These are phyloP conservation scores for Brassica carinata DNA, from an alignment of 345 rosid genomes.

Conservation along the genomic window DNA sequence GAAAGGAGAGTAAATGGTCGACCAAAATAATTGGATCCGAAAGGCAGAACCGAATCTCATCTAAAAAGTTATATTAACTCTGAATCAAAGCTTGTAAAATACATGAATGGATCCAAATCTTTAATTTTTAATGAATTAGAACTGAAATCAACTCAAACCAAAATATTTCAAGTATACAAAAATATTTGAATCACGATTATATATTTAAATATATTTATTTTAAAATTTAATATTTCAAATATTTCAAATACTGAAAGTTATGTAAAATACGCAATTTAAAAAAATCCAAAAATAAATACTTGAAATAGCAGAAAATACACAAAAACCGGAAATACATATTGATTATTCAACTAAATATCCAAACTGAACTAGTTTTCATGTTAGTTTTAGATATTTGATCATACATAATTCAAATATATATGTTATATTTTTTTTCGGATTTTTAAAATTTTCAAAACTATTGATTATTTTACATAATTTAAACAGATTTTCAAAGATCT, in stretches of 20 bases:
- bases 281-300: too few species aligned
- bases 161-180: neutral
- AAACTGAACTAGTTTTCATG: too few species aligned
- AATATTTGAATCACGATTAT: neutral
- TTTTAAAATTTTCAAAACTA: too few species aligned
- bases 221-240: too few species aligned
- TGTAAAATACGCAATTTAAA: too few species aligned
- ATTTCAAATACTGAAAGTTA: too few species aligned
- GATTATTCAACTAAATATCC: neutral
- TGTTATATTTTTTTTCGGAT: too few species aligned
- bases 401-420: too few species aligned
- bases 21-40: neutral
- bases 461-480: too few species aligned
- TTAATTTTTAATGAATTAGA: neutral
- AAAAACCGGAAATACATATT: neutral
- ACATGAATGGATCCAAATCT: neutral
- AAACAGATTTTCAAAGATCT: too few species aligned
- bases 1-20: slow-evolving; percentile 28
- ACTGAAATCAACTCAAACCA: neutral
- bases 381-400: too few species aligned
- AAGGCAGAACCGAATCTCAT: neutral
- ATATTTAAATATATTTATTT: neutral
- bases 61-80: neutral
- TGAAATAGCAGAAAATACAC: too few species aligned
- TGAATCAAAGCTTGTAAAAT: neutral